Evolutionary conservation across 768 basidiomycete genomes (phyloP).

Genomic region (Leccinum subtestaceum): DNA sequence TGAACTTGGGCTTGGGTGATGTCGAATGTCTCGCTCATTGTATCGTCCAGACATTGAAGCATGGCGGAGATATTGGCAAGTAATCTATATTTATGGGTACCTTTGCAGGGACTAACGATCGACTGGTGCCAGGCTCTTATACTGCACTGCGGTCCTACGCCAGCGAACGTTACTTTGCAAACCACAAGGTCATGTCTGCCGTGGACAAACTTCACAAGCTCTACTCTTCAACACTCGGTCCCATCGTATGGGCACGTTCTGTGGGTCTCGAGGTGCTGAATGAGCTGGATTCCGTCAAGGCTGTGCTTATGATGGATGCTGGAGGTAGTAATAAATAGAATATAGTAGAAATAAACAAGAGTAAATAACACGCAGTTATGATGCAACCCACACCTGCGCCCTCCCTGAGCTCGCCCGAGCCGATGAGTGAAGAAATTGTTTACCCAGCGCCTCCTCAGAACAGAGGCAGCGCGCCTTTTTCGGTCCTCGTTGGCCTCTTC

Average conservation of each 20-base stretch:
- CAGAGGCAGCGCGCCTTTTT: conserved; percentile 65
- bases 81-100: background rate
- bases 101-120: background rate
- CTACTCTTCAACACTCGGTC: conserved; percentile 63
- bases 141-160: conserved; percentile 76
- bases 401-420: conserved; percentile 48
- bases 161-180: conserved; percentile 77
- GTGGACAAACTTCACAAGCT: conserved; percentile 90
- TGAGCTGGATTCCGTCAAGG: conserved; percentile 81
- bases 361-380: background rate
- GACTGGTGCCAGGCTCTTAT: conserved; percentile 53
- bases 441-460: conserved; percentile 65
- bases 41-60: conserved; percentile 51
- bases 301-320: conserved; percentile 78
- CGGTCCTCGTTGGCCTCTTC: conserved; percentile 67
- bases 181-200: conserved; percentile 81
- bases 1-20: conserved; percentile 92
- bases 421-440: conserved; percentile 21
- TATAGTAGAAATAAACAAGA: background rate
- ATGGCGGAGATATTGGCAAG: conserved; percentile 84
- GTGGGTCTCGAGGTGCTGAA: conserved; percentile 89
- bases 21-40: conserved; percentile 68
- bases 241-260: conserved; percentile 83
- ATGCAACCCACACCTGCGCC: conserved; percentile 73
- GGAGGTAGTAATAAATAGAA: too few relatives aligned